A percentile compares a stretch with the other conserved stretches of the same genome.
Conservation (phyloP, 1,284 basidiomycete species). For the Trametes sp. region DNA sequence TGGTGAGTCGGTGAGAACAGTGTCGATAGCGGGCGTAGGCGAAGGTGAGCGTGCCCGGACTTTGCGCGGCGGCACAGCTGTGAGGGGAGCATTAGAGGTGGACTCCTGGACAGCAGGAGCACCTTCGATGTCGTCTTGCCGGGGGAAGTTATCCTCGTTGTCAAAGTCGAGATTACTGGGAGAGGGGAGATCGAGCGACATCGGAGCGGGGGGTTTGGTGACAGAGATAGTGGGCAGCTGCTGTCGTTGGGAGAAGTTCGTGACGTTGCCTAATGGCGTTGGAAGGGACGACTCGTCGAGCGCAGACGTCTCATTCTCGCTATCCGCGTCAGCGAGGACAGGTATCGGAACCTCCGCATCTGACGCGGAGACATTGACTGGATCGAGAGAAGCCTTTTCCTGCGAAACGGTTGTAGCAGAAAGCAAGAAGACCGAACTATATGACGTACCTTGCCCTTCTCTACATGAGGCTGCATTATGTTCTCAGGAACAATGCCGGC, state of each 20-base stretch:
- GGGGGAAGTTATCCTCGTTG: constrained; percentile 52
- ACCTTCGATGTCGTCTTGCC: constrained; percentile 45
- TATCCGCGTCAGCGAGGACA: constrained; percentile 39
- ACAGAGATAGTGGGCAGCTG: constrained; percentile 63
- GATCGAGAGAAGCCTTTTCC: constrained; percentile 40
- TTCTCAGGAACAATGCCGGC: constrained; percentile 68
- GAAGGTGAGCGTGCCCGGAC: constrained; percentile 25
- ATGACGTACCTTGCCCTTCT: constrained; percentile 58
- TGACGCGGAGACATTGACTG: constrained; percentile 31
- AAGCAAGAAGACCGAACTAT: background rate
- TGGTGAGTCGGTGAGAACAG: constrained; percentile 16
- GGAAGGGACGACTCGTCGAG: constrained; percentile 30
- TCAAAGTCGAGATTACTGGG: constrained; percentile 56
- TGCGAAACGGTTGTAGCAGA: constrained; percentile 15
- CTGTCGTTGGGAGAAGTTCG: constrained; percentile 32
- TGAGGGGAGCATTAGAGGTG: constrained; percentile 21
- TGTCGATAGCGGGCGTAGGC: constrained; percentile 21
- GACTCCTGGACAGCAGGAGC: constrained; percentile 17
- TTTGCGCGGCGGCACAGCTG: constrained; percentile 25
- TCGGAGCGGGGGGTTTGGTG: constrained; percentile 72
- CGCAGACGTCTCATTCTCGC: constrained; percentile 29
- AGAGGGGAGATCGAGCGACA: constrained; percentile 70
- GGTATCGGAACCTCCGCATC: constrained; percentile 50
- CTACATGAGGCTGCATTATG: constrained; percentile 44
- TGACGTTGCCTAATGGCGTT: constrained; percentile 37